Conservation (phyloP, 345 rosid genomes). For the Cardamine chenopodiifolia region DNA sequence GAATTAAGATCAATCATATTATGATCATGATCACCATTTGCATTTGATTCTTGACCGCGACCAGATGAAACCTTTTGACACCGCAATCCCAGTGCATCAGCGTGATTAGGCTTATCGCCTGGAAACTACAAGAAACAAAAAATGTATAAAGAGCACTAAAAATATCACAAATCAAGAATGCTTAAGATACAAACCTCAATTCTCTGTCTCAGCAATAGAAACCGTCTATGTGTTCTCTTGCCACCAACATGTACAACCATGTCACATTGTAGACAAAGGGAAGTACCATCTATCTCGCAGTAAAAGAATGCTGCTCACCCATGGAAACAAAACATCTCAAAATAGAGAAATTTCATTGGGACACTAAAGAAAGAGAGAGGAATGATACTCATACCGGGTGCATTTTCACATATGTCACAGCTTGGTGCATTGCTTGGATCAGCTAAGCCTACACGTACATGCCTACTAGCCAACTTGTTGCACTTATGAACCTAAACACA, state of each 20-base stretch:
- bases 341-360: background rate
- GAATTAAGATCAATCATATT: constrained; percentile 76
- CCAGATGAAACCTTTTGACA: constrained; percentile 41
- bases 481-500: constrained; percentile 71
- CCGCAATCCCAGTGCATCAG: constrained; percentile 37
- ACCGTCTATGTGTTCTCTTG: constrained; percentile 71
- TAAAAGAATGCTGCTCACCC: constrained; percentile 70
- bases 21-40: constrained; percentile 47
- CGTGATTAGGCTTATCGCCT: constrained; percentile 60
- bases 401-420: constrained; percentile 85
- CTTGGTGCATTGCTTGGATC: constrained; percentile 66
- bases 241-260: constrained; percentile 85
- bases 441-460: constrained; percentile 76
- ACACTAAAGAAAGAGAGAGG: background rate
- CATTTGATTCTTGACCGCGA: constrained; percentile 35
- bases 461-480: constrained; percentile 84
- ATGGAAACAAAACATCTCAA: background rate
- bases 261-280: constrained; percentile 85
- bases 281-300: constrained; percentile 85
- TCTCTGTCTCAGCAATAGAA: constrained; percentile 73
- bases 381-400: constrained; percentile 63
- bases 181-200: constrained; percentile 57
- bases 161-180: constrained; percentile 4
- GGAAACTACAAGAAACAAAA: constrained; percentile 59
- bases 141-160: background rate